These are phyloP conservation scores for Cyberlindnera mrakii DNA, from an alignment of 805 yeast species.

Conservation along the genomic window DNA sequence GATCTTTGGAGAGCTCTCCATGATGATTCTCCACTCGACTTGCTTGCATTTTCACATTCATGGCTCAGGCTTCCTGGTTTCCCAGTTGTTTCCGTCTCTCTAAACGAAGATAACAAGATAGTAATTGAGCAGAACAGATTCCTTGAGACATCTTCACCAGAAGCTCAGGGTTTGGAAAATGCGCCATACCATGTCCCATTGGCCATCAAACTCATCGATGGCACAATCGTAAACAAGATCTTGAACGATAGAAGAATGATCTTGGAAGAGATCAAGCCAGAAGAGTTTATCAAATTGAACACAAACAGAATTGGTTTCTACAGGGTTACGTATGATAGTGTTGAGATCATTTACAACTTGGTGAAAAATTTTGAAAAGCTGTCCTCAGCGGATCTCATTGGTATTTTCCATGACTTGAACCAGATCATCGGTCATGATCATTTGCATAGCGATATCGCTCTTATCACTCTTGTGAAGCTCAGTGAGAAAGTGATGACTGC, in stretches of 20 bases:
- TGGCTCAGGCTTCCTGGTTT: conserved; percentile 59
- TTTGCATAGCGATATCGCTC: conserved; percentile 22
- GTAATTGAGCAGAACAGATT: conserved; percentile 35
- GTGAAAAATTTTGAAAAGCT: conserved; percentile 16
- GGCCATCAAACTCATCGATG: conserved; percentile 32
- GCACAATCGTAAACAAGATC: conserved; percentile 32
- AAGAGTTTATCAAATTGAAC: conserved; percentile 36
- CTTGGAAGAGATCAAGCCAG: conserved; percentile 17
- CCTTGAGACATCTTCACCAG: conserved; percentile 19
- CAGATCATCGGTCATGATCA: conserved; percentile 24
- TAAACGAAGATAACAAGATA: conserved; percentile 24
- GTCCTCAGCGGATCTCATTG: conserved; percentile 23
- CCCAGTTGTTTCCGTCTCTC: conserved; percentile 41
- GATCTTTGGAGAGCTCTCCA: conserved; percentile 47
- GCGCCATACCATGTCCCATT: conserved; percentile 60
- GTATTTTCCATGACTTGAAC: conserved; percentile 29
- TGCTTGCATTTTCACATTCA: conserved; percentile 47
- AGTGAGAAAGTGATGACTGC: conserved; percentile 13
- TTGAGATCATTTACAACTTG: conserved; percentile 23
- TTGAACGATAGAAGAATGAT: conserved; percentile 35
- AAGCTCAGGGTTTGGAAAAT: conserved; percentile 40
- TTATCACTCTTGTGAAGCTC: conserved; percentile 25
- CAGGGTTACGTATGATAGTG: conserved; percentile 39
- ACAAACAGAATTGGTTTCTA: conserved; percentile 41
- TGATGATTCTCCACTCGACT: conserved; percentile 32